Conservation (phyloP, 176 grass and related monocot genomes). For the Aegilops bicornis region DNA sequence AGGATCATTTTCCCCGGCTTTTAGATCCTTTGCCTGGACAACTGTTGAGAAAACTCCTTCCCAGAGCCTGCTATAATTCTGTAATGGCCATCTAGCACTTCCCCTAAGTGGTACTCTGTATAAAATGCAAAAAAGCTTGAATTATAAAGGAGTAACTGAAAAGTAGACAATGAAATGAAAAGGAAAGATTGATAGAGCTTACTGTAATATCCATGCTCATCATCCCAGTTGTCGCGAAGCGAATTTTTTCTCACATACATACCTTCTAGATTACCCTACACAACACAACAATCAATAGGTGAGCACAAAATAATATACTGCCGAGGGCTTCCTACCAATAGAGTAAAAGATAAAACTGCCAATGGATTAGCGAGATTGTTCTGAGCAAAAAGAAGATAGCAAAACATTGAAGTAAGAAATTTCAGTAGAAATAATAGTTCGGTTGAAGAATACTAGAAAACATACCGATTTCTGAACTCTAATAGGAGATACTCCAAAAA, state of each 20-base stretch:
- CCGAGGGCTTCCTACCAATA: not conserved
- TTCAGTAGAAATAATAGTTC: not conserved
- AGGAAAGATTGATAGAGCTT: conserved; percentile 37
- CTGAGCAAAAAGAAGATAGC: not conserved
- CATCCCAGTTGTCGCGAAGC: conserved; percentile 99
- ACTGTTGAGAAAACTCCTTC: conserved; percentile 95
- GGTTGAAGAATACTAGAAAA: not conserved
- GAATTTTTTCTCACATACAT: conserved; percentile 49
- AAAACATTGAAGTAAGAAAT: not conserved
- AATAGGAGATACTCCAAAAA: conserved; percentile 90
- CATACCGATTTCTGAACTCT: conserved; percentile 69
- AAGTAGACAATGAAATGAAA: not conserved
- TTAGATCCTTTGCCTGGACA: conserved; percentile 90
- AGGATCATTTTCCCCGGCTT: conserved; percentile 69
- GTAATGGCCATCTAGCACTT: conserved; percentile 84
- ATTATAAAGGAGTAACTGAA: not conserved
- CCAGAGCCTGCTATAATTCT: conserved; percentile 88
- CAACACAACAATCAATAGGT: not conserved
- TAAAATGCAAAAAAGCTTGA: not conserved
- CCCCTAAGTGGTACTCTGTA: conserved; percentile 74
- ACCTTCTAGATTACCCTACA: conserved; percentile 68
- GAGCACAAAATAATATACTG: not conserved
- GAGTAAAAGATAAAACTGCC: not conserved
- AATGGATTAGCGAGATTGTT: not conserved
- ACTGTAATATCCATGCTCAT: conserved; percentile 93